phyloP scores from a whole-genome alignment of 495 filamentous ascomycete genomes.

The Aspergillus carlsbadensis region DNA sequence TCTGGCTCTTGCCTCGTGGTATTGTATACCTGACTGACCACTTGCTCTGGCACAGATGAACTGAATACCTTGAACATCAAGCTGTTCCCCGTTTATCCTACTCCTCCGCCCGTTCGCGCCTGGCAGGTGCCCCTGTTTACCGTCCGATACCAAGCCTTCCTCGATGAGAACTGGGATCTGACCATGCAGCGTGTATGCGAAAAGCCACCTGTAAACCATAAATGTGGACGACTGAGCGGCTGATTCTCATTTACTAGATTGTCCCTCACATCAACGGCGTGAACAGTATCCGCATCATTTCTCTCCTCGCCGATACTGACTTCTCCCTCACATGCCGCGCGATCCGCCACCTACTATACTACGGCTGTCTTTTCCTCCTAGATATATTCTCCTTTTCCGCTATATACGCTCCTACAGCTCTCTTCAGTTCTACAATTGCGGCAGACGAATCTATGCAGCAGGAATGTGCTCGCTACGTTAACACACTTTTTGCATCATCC shows the following conservation, averaged over 20 bases:
- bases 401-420: slow-evolving; percentile 81
- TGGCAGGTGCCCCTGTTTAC: slow-evolving; percentile 92
- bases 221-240: not conserved
- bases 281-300: slow-evolving; percentile 80
- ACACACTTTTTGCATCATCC: slow-evolving; percentile 41
- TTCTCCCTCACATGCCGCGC: slow-evolving; percentile 79
- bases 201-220: not conserved
- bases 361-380: slow-evolving; percentile 79
- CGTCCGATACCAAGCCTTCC: slow-evolving; percentile 69
- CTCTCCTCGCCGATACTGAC: slow-evolving; percentile 79
- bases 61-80: slow-evolving; percentile 96
- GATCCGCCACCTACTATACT: slow-evolving; percentile 85
- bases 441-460: slow-evolving; percentile 68
- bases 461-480: slow-evolving; percentile 84
- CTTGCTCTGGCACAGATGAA: slow-evolving; percentile 57
- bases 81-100: slow-evolving; percentile 79
- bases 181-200: slow-evolving; percentile 68
- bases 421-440: slow-evolving; percentile 70
- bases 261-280: slow-evolving; percentile 86
- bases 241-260: slow-evolving; percentile 41
- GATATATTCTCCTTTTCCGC: slow-evolving; percentile 92
- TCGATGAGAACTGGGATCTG: slow-evolving; percentile 88
- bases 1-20: not conserved
- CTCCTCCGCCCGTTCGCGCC: slow-evolving; percentile 72
- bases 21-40: slow-evolving; percentile 12